These are phyloP conservation scores for Voacanga thouarsii DNA, from an alignment of 257 asterid species.

Conservation along the genomic window DNA sequence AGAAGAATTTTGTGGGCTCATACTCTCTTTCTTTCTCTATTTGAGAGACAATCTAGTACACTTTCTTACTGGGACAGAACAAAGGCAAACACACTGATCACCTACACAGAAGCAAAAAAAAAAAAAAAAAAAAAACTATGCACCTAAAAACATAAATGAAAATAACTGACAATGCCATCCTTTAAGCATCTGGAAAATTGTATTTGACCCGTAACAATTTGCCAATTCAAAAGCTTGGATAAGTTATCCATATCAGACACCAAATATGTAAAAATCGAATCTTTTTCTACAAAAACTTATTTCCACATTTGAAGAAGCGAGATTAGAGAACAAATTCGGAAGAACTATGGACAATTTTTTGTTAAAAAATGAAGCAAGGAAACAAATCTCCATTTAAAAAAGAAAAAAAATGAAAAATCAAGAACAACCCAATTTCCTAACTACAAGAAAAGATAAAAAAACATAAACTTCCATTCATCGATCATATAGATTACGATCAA, in stretches of 20 bases:
- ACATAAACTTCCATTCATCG: neutral
- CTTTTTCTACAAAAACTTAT: neutral
- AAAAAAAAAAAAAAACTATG: neutral
- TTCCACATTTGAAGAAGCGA: neutral
- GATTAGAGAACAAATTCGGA: neutral
- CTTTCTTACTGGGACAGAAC: slow-evolving; percentile 4
- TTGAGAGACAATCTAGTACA: slow-evolving; percentile 1
- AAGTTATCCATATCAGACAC: slow-evolving; percentile 2
- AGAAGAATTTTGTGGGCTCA: no score
- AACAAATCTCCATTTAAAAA: no score
- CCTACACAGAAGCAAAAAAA: slow-evolving; percentile 13
- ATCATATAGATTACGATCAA: slow-evolving; percentile 13
- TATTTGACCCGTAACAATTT: neutral
- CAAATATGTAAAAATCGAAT: neutral
- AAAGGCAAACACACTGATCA: neutral
- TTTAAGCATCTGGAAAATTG: neutral
- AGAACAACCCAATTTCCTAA: no score
- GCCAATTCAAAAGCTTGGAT: neutral
- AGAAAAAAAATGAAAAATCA: neutral
- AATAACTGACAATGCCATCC: neutral
- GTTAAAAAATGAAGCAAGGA: slow-evolving; percentile 12
- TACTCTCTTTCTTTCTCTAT: slow-evolving; percentile 32
- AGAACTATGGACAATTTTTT: neutral
- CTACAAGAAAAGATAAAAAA: slow-evolving; percentile 1
- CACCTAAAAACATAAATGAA: neutral